phyloP scores from a whole-genome alignment of 1,284 basidiomycete species.

The Microbotryum silenes-acaulis region DNA sequence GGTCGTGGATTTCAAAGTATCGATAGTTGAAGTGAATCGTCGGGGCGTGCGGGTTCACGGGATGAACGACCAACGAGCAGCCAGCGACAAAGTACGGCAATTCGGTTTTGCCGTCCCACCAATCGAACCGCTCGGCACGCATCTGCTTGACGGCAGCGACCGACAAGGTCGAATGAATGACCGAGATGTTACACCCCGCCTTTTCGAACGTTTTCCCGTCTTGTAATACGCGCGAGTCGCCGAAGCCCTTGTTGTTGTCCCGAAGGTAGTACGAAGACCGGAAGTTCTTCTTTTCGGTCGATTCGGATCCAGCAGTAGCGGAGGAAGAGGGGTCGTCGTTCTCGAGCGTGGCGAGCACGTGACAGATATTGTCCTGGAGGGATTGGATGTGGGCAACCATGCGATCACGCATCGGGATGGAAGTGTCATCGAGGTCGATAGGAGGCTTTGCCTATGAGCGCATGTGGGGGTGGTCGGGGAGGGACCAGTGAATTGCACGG shows the following conservation, averaged over 20 bases:
- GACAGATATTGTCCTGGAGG: slow-evolving; percentile 77
- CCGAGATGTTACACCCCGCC: slow-evolving; percentile 89
- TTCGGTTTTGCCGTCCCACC: slow-evolving; percentile 46
- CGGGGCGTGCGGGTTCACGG: slow-evolving; percentile 63
- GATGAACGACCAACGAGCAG: slow-evolving; percentile 85
- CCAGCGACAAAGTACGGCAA: slow-evolving; percentile 93
- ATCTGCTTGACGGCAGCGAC: slow-evolving; percentile 87
- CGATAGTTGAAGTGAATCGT: slow-evolving; percentile 88
- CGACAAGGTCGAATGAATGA: slow-evolving; percentile 82
- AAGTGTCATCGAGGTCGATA: slow-evolving; percentile 32
- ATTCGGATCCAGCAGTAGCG: neutral
- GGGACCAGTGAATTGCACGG: too few species aligned
- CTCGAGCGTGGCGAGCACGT: slow-evolving; percentile 71
- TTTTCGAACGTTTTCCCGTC: slow-evolving; percentile 76
- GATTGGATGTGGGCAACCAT: slow-evolving; percentile 70
- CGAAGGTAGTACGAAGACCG: slow-evolving; percentile 58
- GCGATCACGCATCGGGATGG: slow-evolving; percentile 61
- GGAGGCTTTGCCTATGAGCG: neutral
- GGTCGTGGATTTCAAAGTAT: slow-evolving; percentile 67
- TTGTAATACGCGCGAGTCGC: slow-evolving; percentile 73
- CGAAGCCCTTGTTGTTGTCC: slow-evolving; percentile 69
- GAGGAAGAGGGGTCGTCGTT: slow-evolving; percentile 38
- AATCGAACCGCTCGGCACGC: slow-evolving; percentile 80
- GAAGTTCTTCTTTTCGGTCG: slow-evolving; percentile 7
- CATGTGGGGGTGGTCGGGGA: too few species aligned